Evolutionary conservation across 768 basidiomycete species (phyloP), one percentile per base, ranked within the genome.

Genomic region (Multifurca ochricompacta): DNA sequence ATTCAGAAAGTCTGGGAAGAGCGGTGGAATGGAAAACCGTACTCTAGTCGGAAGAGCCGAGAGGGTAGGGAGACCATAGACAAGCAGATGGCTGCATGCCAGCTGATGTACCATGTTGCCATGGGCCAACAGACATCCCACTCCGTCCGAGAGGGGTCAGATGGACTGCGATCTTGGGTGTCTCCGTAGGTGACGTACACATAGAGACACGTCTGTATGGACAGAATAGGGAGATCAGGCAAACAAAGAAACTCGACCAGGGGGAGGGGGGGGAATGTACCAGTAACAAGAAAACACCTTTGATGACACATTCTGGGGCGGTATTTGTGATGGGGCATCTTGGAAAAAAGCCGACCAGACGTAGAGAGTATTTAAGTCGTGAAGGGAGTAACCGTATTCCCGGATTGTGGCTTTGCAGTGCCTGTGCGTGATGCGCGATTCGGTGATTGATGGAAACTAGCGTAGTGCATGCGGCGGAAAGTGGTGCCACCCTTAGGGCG

Each of bases 121-220:
- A 58, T 16, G 6, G 41, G 53, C 53, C 53, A 56, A 4, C 57
- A 58, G 3, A 56, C 1, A 14, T 58, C 54, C 57, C 53, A 56
- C 28, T 58, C 57, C 0, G 47, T 37, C 3, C 16, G 2, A 9
- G 36, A 49, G 4, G 41, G 47, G 23, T 32, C n/a, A 1, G 30
- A 27, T 14, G 47, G 47, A 1, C 46, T 49, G 1, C 0, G 57
- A 1, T 42, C 54, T 27, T 34, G 41, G 0, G 53, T 39, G 3
- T 55, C 53, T 0, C 6, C 0, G 6, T 39, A 58, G 10, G 57
- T 56, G 1, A 55, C 57, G 1, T 31, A 27, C 30, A 25, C 18
- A 11, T 58, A 54, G 2, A 58, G 0, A 7, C 9, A 4, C 1
- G 53, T 58, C 56, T 57, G 28, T 8, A 2, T 7, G 7, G 18